Evolutionary conservation across 306 rosid genomes (phyloP).

Genomic region (Fagus crenata): DNA sequence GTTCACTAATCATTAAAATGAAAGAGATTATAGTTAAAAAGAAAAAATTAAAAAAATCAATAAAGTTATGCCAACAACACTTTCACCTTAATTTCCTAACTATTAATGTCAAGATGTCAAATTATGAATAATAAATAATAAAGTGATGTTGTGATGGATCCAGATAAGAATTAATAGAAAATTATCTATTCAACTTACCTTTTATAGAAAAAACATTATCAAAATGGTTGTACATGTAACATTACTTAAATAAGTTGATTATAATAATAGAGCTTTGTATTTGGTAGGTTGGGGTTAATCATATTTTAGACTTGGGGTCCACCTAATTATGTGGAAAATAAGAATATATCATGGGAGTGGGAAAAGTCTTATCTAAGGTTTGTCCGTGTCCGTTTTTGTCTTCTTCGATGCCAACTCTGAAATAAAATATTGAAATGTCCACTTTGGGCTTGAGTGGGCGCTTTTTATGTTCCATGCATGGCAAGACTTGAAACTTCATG

Average conservation of each 20-base stretch:
- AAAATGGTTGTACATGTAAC: too few species aligned
- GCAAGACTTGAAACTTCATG: neutral
- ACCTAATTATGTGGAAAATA: constrained; percentile 26
- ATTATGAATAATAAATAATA: too few species aligned
- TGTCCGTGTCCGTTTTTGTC: constrained; percentile 28
- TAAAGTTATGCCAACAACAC: too few species aligned
- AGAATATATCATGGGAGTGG: constrained; percentile 22
- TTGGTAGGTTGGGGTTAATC: constrained; percentile 17
- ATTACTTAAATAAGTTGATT: neutral
- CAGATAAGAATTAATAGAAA: too few species aligned
- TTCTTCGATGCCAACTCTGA: constrained; percentile 5
- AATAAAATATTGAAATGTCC: neutral
- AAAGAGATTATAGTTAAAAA: neutral
- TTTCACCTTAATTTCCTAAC: too few species aligned
- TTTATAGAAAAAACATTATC: too few species aligned
- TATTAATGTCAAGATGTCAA: too few species aligned
- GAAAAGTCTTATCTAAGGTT: constrained; percentile 28
- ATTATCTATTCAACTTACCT: too few species aligned
- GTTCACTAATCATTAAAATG: neutral
- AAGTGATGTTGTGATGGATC: too few species aligned
- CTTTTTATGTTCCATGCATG: constrained; percentile 1
- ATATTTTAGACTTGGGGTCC: constrained; percentile 2
- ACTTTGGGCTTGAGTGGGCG: constrained; percentile 14
- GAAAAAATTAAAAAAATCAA: too few species aligned
- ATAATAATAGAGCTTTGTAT: constrained; percentile 1